These are phyloP conservation scores for Agrocybe pediades DNA, from an alignment of 768 basidiomycete genomes.

Conservation along the genomic window DNA sequence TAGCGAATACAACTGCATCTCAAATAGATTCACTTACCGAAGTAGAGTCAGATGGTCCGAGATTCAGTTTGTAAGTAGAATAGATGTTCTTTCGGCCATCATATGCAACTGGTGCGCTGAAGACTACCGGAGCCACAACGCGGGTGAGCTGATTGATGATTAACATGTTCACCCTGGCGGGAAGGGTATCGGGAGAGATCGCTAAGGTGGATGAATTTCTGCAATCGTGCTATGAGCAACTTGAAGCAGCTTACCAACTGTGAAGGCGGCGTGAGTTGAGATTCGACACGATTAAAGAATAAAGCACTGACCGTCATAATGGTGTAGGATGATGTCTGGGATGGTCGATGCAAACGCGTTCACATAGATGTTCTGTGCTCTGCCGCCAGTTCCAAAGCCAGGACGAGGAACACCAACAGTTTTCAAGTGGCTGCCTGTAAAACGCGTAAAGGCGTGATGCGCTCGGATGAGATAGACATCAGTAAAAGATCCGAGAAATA, in stretches of 20 bases:
- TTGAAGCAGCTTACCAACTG: constrained; percentile 27
- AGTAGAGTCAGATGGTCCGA: constrained; percentile 52
- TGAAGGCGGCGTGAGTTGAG: not conserved
- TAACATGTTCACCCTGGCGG: constrained; percentile 55
- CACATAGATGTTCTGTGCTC: constrained; percentile 27
- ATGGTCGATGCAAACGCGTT: constrained; percentile 54
- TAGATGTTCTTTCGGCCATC: constrained; percentile 82
- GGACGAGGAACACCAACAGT: constrained; percentile 66
- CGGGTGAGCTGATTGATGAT: constrained; percentile 64
- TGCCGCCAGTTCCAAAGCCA: constrained; percentile 47
- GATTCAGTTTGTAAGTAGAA: constrained; percentile 53
- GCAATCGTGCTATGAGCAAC: not conserved
- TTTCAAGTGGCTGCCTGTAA: constrained; percentile 30
- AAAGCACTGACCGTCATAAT: constrained; percentile 55
- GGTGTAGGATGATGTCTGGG: constrained; percentile 59
- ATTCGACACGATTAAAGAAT: not conserved
- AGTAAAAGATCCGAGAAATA: constrained; percentile 17
- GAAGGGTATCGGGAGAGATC: constrained; percentile 26
- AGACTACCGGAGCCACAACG: constrained; percentile 54
- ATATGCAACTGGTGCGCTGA: constrained; percentile 68
- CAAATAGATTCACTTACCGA: constrained; percentile 42
- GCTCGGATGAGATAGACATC: constrained; percentile 7
- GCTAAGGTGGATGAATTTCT: constrained; percentile 19
- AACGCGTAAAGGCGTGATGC: constrained; percentile 4
- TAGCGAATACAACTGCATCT: not conserved